A percentile compares a stretch with the other conserved stretches of the same genome.
These are phyloP conservation scores for Claviceps digitariae DNA, from an alignment of 2,329 filamentous ascomycete genomes.

Conservation along the genomic window DNA sequence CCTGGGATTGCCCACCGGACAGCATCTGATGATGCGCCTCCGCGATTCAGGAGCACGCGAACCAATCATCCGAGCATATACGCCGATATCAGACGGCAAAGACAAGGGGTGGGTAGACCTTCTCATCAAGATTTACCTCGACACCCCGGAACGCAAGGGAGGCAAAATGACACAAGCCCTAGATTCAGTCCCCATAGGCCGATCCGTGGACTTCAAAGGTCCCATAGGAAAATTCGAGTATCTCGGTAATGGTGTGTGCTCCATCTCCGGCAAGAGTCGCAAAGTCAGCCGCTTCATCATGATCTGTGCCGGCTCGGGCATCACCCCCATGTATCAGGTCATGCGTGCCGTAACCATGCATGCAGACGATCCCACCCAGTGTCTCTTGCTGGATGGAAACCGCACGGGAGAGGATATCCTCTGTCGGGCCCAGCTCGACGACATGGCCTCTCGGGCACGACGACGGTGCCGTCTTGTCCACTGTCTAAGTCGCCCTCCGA, in stretches of 20 bases:
- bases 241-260: constrained; percentile 49
- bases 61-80: constrained; percentile 74
- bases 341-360: constrained; percentile 60
- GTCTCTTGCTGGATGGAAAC: constrained; percentile 69
- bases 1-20: constrained; percentile 68
- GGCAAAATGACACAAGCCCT: constrained; percentile 76
- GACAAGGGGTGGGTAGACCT: constrained; percentile 56
- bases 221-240: constrained; percentile 81
- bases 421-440: constrained; percentile 58
- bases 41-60: constrained; percentile 57
- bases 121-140: constrained; percentile 71
- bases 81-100: constrained; percentile 55
- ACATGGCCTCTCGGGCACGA: constrained; percentile 36
- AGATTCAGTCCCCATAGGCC: constrained; percentile 57
- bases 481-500: constrained; percentile 49
- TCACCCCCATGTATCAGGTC: constrained; percentile 85
- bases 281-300: constrained; percentile 60
- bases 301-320: constrained; percentile 79
- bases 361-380: constrained; percentile 47
- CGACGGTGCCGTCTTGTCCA: constrained; percentile 52
- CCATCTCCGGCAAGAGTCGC: constrained; percentile 42
- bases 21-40: constrained; percentile 76
- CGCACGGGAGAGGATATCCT: constrained; percentile 69
- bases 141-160: constrained; percentile 41
- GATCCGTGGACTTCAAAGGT: constrained; percentile 72